phyloP scores from a whole-genome alignment of 352 stramenopile species.

The Phytopythium boreale region DNA sequence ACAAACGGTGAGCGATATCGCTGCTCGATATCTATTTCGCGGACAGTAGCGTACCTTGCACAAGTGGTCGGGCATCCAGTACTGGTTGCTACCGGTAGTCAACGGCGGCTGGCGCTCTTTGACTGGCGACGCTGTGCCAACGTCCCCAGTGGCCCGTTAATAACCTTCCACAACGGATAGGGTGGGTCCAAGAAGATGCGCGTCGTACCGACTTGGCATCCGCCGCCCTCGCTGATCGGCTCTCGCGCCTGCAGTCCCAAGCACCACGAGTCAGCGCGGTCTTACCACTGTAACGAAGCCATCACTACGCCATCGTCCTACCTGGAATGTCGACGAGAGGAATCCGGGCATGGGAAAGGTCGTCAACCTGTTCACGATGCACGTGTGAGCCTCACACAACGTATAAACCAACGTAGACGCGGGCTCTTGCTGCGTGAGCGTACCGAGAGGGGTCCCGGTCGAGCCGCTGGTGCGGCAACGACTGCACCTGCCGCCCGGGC shows the following conservation, averaged over 20 bases:
- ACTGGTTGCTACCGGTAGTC: conserved; percentile 49
- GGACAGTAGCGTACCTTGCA: conserved; percentile 53
- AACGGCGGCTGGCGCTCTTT: conserved; percentile 27
- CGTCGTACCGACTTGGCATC: neutral
- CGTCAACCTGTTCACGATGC: conserved; percentile 37
- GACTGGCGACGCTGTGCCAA: conserved; percentile 16
- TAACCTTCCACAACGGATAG: neutral
- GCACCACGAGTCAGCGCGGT: neutral
- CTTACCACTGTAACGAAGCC: neutral
- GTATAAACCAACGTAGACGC: neutral
- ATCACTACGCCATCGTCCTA: conserved; percentile 5
- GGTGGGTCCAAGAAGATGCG: neutral
- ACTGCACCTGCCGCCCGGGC: conserved; percentile 33
- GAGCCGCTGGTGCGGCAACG: conserved; percentile 41
- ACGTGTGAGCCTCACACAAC: neutral
- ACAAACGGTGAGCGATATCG: neutral
- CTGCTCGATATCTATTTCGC: neutral
- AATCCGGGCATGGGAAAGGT: conserved; percentile 66
- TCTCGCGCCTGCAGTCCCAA: conserved; percentile 15
- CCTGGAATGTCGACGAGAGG: conserved; percentile 48
- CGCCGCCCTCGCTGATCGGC: conserved; percentile 10
- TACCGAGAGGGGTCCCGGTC: conserved; percentile 55
- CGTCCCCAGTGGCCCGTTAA: neutral
- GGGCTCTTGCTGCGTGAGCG: neutral
- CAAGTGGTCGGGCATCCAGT: conserved; percentile 86